A percentile compares a stretch with the other conserved stretches of the same genome.
Evolutionary conservation across 2,329 filamentous ascomycete genomes (phyloP).

Genomic region (Aspergillus sp.): DNA sequence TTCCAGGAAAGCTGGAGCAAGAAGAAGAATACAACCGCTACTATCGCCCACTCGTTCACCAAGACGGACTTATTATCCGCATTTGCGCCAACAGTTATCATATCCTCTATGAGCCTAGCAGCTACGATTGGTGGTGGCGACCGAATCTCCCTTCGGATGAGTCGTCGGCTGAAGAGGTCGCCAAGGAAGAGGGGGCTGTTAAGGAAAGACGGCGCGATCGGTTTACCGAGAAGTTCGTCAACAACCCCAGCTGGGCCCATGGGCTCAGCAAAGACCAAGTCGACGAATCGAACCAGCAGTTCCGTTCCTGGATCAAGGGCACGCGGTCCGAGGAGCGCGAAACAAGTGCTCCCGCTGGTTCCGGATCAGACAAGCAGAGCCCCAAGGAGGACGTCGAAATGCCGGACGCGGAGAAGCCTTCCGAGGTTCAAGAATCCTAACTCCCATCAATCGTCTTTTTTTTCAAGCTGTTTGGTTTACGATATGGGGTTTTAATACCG

Average conservation of each 20-base stretch:
- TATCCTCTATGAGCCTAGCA: conserved; percentile 72
- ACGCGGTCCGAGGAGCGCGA: conserved; percentile 23
- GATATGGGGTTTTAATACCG: not conserved
- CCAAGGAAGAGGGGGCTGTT: conserved; percentile 35
- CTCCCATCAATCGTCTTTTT: not conserved
- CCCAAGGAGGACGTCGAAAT: conserved; percentile 35
- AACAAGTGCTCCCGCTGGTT: conserved; percentile 14
- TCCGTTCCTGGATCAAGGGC: conserved; percentile 49
- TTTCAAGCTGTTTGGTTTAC: not conserved
- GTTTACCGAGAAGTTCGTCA: conserved; percentile 54
- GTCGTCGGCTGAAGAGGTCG: conserved; percentile 31
- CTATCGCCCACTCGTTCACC: conserved; percentile 55
- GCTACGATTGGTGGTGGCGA: conserved; percentile 69
- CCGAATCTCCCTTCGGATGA: conserved; percentile 30
- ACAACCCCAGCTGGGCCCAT: conserved; percentile 54
- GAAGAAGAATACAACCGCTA: conserved; percentile 62
- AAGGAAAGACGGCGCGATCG: conserved; percentile 47
- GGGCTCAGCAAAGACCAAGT: conserved; percentile 52
- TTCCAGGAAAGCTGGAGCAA: conserved; percentile 62
- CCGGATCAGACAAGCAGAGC: conserved; percentile 19
- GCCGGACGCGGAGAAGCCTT: conserved; percentile 32
- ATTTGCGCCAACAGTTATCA: conserved; percentile 78
- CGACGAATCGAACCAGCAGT: conserved; percentile 47
- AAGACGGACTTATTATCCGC: conserved; percentile 68
- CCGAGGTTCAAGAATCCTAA: conserved; percentile 21